Evolutionary conservation across 2,329 filamentous ascomycete genomes (phyloP), one percentile per base, ranked within the genome.

Genomic region (Myotisia sp.): DNA sequence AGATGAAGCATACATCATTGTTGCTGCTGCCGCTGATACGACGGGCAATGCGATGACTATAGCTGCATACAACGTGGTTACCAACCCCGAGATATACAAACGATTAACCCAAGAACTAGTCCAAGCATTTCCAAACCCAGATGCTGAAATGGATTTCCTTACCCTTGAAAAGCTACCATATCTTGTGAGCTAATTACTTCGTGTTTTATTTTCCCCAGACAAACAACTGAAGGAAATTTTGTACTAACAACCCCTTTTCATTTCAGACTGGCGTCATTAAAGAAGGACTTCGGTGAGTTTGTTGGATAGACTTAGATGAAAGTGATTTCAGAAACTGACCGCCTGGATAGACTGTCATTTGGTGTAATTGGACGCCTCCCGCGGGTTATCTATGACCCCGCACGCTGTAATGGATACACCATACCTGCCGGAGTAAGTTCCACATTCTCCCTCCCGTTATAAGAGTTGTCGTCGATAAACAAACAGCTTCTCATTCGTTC

Each of bases 241-340:
- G n/a, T n/a, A n/a, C n/a, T n/a, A n/a, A n/a, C n/a, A n/a, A n/a
- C n/a, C n/a, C n/a, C n/a, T n/a, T n/a, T n/a, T n/a, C n/a, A n/a
- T n/a, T 32, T 17, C 32, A 52, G 47, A 54, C 47, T 27, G 52
- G 35, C 8, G 48, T 58, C 4, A 48, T 58, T 29, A 58, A 58
- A 34, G 55, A 59, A 42, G 53, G 41, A 8, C 42, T 59, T 7
- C 47, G 59, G 47, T 51, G 39, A 33, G 39, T 38, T 12, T 23
- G 7, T n/a, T n/a, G n/a, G n/a, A n/a, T n/a, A n/a, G n/a, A n/a
- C n/a, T n/a, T n/a, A n/a, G n/a, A n/a, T n/a, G n/a, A n/a, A n/a
- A n/a, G n/a, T n/a, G n/a, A n/a, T 0, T 10, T 10, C 29, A 6
- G 6, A 5, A 14, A 22, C 19, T 32, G 12, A 32, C 29, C 14